Evolutionary conservation across 768 basidiomycete species (phyloP).

Genomic region (Macrolepiota fuliginosa): DNA sequence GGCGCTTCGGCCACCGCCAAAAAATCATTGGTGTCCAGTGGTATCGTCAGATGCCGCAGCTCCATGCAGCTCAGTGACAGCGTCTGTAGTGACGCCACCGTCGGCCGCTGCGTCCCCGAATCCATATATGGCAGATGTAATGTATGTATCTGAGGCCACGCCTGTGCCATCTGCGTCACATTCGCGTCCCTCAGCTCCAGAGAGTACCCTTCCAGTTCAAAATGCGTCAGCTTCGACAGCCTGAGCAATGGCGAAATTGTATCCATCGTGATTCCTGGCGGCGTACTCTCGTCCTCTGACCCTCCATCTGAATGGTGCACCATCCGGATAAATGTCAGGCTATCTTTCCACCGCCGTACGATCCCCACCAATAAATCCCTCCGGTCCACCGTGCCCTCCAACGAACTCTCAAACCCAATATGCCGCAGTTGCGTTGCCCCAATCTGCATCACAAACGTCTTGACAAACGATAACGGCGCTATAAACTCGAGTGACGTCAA

Average conservation of each 20-base stretch:
- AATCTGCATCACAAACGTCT: conserved; percentile 22
- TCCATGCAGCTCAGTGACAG: conserved; percentile 20
- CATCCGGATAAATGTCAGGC: conserved; percentile 23
- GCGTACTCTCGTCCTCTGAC: conserved; percentile 15
- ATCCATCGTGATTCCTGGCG: conserved; percentile 6
- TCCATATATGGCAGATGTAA: conserved; percentile 24
- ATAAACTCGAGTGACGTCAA: conserved; percentile 25
- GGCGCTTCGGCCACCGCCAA: conserved; percentile 9
- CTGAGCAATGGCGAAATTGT: conserved; percentile 23
- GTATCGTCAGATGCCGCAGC: conserved; percentile 21
- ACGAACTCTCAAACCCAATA: conserved; percentile 15
- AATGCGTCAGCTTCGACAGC: conserved; percentile 19
- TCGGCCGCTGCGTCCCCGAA: conserved; percentile 18
- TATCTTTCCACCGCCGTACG: conserved; percentile 21
- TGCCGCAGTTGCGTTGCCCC: conserved; percentile 20
- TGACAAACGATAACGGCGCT: conserved; percentile 22
- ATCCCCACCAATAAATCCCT: conserved; percentile 20
- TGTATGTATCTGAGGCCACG: conserved; percentile 25
- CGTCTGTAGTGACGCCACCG: conserved; percentile 18
- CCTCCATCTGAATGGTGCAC: conserved; percentile 18
- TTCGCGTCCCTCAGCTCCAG: conserved; percentile 24
- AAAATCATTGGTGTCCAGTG: conserved; percentile 20
- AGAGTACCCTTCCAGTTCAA: conserved; percentile 26
- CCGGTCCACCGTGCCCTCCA: conserved; percentile 16
- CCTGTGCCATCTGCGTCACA: conserved; percentile 21